These are phyloP conservation scores for Hypsizygus marmoreus DNA, from an alignment of 768 basidiomycete genomes.

Conservation along the genomic window DNA sequence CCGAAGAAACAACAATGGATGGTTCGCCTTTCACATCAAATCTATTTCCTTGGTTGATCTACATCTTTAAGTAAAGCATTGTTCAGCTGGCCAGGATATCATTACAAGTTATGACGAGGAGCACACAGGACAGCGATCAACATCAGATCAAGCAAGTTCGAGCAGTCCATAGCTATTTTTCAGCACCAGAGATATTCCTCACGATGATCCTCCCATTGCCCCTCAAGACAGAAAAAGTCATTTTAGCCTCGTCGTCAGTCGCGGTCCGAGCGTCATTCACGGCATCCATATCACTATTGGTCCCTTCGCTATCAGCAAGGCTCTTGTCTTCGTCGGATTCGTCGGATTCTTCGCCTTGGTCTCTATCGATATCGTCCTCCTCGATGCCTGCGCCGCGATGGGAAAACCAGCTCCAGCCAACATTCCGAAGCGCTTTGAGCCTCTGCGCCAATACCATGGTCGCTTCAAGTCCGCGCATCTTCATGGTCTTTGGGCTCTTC, in stretches of 20 bases:
- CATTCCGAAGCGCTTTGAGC: constrained; percentile 42
- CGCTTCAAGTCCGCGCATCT: constrained; percentile 47
- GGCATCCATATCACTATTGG: background rate
- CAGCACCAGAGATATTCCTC: constrained; percentile 44
- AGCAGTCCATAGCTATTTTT: no score
- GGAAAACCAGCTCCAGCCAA: constrained; percentile 60
- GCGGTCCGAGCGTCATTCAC: constrained; percentile 6
- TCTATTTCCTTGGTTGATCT: no score
- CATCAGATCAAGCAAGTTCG: no score
- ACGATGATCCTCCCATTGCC: constrained; percentile 42
- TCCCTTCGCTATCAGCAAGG: background rate
- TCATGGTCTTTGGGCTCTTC: constrained; percentile 30
- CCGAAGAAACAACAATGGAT: background rate
- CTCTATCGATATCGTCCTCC: constrained; percentile 14
- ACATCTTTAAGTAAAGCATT: no score
- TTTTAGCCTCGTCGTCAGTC: constrained; percentile 24
- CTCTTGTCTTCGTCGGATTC: constrained; percentile 20
- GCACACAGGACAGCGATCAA: no score
- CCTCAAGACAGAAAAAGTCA: constrained; percentile 44
- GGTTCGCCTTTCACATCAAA: no score
- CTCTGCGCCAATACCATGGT: constrained; percentile 45
- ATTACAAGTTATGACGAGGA: no score
- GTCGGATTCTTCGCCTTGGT: constrained; percentile 6
- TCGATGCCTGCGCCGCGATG: constrained; percentile 11
- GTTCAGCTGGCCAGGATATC: no score